Base-by-base conservation (phyloP, 179 eudicot genomes). In the Sideroxylon spinosum region DNA sequence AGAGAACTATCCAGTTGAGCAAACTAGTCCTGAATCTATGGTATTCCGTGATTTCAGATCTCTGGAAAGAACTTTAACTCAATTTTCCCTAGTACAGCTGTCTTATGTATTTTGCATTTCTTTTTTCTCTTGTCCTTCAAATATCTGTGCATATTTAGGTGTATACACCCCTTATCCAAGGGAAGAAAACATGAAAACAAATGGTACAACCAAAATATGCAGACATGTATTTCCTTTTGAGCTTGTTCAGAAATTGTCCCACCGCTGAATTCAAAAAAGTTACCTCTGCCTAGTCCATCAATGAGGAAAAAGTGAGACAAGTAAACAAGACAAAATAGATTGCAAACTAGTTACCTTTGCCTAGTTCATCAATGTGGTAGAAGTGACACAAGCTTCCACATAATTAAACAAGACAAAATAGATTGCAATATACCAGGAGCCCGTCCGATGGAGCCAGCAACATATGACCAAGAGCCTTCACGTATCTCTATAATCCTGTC, bases 381-480 rank as follows among this genome's bases (percentile, higher is more conserved):
- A 46, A 70, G 25, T 25, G 49, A n/a, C 71, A 52, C 13, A 69
- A 55, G 52, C 65, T 53, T 63, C 60, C 60, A 68, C 17, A 74
- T 20, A 7, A 23, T 29, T 37, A 25, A 71, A 22, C 48, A 50
- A 26, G 17, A 49, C 17, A 63, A 69, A 37, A 67, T 64, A 69
- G 16, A 68, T 28, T 66, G 53, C 28, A 55, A 76, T 86, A 73
- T 85, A 94, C 98, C 92, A 63, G 97, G 97, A 73, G 92, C 91
- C 87, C 81, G 84, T 75, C 98, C 97, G 22, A 94, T 91, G 64
- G 92, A 90, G 70, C 90, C 90, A 55, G 87, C 90, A 69, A 90
- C 90, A 76, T 94, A 94, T 52, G 97, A 90, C 98, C 98, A 94
- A 44, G 92, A 87, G 81, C 98, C 98, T 85, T 93, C 97, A 3